A percentile compares a stretch with the other conserved stretches of the same genome.
Evolutionary conservation across 768 basidiomycete species (phyloP).

Genomic region (Boletus edulis): DNA sequence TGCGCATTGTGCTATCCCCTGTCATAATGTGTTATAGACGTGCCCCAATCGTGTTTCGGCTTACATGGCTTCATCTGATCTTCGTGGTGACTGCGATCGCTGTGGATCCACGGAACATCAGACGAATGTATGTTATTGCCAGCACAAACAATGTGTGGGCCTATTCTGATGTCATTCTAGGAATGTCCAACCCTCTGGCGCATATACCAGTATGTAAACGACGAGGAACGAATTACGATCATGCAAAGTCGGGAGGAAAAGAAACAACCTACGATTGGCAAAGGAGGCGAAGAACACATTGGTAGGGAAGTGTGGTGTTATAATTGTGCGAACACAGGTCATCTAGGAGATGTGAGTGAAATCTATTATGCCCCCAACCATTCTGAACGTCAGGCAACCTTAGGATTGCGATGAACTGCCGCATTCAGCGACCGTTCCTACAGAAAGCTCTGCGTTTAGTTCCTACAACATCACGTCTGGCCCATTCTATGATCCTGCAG

Average conservation of each 20-base stretch:
- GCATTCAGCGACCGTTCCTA: slow-evolving; percentile 39
- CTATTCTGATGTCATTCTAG: slow-evolving; percentile 34
- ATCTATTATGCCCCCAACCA: background rate
- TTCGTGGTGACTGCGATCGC: slow-evolving; percentile 57
- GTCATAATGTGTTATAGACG: slow-evolving; percentile 38
- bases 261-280: slow-evolving; percentile 49
- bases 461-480: slow-evolving; percentile 56
- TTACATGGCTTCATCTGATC: slow-evolving; percentile 13
- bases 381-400: background rate
- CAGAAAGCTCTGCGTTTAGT: slow-evolving; percentile 69
- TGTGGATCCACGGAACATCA: slow-evolving; percentile 67
- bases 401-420: slow-evolving; percentile 62
- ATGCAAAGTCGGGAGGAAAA: slow-evolving; percentile 49
- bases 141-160: background rate
- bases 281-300: slow-evolving; percentile 80
- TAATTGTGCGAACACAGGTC: slow-evolving; percentile 70
- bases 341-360: slow-evolving; percentile 73
- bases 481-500: slow-evolving; percentile 57
- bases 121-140: slow-evolving; percentile 48
- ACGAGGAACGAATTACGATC: slow-evolving; percentile 46
- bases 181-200: slow-evolving; percentile 86
- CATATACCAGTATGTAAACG: slow-evolving; percentile 68
- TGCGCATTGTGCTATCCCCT: background rate
- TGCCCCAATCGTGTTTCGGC: slow-evolving; percentile 61
- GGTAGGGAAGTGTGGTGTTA: slow-evolving; percentile 78